Evolutionary conservation across 2,329 filamentous ascomycete species (phyloP), one percentile per base, ranked within the genome.

Genomic region (Conoideocrella luteorostrata): DNA sequence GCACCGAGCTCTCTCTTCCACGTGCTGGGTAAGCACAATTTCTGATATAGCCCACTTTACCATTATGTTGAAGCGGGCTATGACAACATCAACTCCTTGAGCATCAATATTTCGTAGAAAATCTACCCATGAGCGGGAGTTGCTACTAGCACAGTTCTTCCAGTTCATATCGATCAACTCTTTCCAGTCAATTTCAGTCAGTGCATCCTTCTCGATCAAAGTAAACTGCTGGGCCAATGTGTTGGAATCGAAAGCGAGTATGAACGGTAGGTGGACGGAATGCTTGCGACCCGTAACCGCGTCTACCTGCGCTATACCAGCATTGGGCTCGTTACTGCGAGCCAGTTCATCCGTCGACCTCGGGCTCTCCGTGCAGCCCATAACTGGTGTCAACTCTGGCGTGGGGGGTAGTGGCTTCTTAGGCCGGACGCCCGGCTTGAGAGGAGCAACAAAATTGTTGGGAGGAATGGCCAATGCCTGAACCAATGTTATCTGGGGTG

Each of bases 101-200:
- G 84, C 82, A 53, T 87, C 81, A 34, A 82, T 76, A 39, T 82
- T 81, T 41, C 82, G 79, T 32, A 91, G 70, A 57, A 89, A 91
- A 34, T 88, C 82, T 10, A 91, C 86, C 87, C 87, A 93, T 18
- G 88, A 87, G 42, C 81, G 77, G 28, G 80, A 77, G 47, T 82
- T 71, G 39, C 75, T 80, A 38, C 76, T 77, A 13, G 77, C 74
- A 15, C 74, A 69, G 53, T 88, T 80, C 58, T 86, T 88, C 86
- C 87, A 91, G 40, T 79, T 79, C 74, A 93, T 83, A 43, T 89
- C 85, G 43, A 91, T 86, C 11, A 93, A 71, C 53, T 93, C 87
- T 59, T 86, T 88, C 87, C 87, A 93, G 64, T 91, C 86, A 49
- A 93, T 86, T 61, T 91, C 87, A 52, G 88, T 86, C 18, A 93